Evolutionary conservation across 345 rosid species (phyloP).

Genomic region (Arabis hirsuta): DNA sequence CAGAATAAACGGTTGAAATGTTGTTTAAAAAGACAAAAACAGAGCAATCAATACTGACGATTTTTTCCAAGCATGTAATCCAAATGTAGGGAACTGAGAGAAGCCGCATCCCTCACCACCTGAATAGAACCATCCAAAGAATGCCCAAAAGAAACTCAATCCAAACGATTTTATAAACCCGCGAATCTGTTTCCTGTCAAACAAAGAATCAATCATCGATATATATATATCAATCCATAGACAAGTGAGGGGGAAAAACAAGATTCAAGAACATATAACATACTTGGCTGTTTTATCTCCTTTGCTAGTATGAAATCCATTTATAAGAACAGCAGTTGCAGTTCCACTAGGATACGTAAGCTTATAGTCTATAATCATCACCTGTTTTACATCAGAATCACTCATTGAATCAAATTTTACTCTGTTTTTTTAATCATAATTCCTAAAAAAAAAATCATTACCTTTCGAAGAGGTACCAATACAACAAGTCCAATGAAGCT

Average conservation of each 20-base stretch:
- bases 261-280: slow-evolving; percentile 29
- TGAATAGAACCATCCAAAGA: slow-evolving; percentile 84
- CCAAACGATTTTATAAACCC: slow-evolving; percentile 73
- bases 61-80: slow-evolving; percentile 77
- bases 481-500: slow-evolving; percentile 85
- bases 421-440: no score
- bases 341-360: slow-evolving; percentile 89
- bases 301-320: slow-evolving; percentile 82
- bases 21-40: background rate
- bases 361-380: slow-evolving; percentile 88
- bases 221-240: slow-evolving; percentile 20
- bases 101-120: slow-evolving; percentile 79
- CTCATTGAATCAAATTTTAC: background rate
- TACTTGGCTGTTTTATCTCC: slow-evolving; percentile 82
- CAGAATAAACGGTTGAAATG: no score
- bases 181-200: slow-evolving; percentile 73
- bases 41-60: slow-evolving; percentile 54
- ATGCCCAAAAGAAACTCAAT: slow-evolving; percentile 77
- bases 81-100: slow-evolving; percentile 79
- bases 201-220: background rate
- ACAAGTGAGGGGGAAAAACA: background rate
- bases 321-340: slow-evolving; percentile 88
- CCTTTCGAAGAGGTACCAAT: slow-evolving; percentile 89
- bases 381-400: slow-evolving; percentile 47
- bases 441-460: slow-evolving; percentile 6